phyloP scores from a whole-genome alignment of 78 protist genomes.

The Dictyostelium capitatum region DNA sequence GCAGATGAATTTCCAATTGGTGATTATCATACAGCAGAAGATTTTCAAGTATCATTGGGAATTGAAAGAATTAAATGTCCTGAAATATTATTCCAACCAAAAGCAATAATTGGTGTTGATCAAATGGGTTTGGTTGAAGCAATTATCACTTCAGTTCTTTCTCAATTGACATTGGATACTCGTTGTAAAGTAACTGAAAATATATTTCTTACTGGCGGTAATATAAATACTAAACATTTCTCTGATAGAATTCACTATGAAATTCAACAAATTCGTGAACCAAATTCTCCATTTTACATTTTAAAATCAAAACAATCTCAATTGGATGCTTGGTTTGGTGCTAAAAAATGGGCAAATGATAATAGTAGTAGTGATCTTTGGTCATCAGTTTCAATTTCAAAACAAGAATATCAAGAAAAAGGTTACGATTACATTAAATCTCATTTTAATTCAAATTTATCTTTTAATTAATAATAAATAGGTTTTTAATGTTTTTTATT shows the following conservation, averaged over 20 bases:
- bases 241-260: constrained; percentile 41
- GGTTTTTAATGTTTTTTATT: background rate
- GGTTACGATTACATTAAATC: constrained; percentile 63
- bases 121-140: constrained; percentile 74
- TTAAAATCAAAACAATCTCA: background rate
- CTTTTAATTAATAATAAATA: constrained; percentile 18
- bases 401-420: constrained; percentile 70
- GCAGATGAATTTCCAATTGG: background rate
- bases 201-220: constrained; percentile 73
- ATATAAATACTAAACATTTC: background rate
- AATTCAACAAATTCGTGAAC: constrained; percentile 44
- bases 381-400: constrained; percentile 21
- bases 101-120: constrained; percentile 63
- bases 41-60: constrained; percentile 55
- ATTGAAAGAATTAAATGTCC: constrained; percentile 77
- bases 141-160: background rate
- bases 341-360: constrained; percentile 47
- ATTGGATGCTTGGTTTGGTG: constrained; percentile 66
- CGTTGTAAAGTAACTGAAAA: constrained; percentile 31
- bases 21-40: constrained; percentile 46
- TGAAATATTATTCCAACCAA: constrained; percentile 78
- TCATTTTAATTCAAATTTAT: constrained; percentile 64
- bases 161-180: background rate
- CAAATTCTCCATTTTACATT: constrained; percentile 19
- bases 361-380: constrained; percentile 10